Evolutionary conservation across 1,284 basidiomycete species (phyloP), one percentile per base, ranked within the genome.

Genomic region (Ustilago xerochloae): DNA sequence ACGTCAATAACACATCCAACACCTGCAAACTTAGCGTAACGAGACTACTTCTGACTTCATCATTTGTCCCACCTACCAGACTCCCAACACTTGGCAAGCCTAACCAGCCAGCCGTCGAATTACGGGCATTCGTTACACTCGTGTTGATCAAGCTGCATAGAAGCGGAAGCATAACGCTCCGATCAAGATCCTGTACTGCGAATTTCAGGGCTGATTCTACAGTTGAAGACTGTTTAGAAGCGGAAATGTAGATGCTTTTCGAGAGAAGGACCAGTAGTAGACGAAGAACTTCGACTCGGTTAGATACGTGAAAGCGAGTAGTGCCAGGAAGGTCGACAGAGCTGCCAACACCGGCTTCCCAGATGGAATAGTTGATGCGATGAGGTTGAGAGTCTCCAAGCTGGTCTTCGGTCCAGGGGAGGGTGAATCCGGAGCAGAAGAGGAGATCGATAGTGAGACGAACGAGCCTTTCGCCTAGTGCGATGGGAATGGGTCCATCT

Each of bases 111-210:
- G 63, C 59, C 6, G 63, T 67, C 10, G 68, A 64, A 32, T 67
- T 63, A 46, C 59, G 49, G 12, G 76, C 68, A 45, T 76, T 66
- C 61, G 75, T 79, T 22, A 76, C 50, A 35, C 72, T 61, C 2
- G 79, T 78, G 52, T 84, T 84, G 38, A 84, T 64, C 26, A 84
- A 50, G 46, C 75, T 80, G 76, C 82, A 84, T 1, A 84, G 70
- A 15, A 84, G 73, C 0, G 80, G 77, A 1, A 84, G 69, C 28
- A 80, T 70, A 32, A 77, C 63, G 30, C 61, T 58, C 3, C 78
- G 38, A 6, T 81, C 79, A 4, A 83, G 62, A 30, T 57, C 54
- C 20, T 63, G 70, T 6, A 76, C 73, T 9, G 75, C 57, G 46
- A 72, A 76, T 15, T 61, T 43, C 24, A 80, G 58, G 6, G 80